phyloP scores from a whole-genome alignment of 2,329 filamentous ascomycete genomes.

The Zasmidium citrigriseum region DNA sequence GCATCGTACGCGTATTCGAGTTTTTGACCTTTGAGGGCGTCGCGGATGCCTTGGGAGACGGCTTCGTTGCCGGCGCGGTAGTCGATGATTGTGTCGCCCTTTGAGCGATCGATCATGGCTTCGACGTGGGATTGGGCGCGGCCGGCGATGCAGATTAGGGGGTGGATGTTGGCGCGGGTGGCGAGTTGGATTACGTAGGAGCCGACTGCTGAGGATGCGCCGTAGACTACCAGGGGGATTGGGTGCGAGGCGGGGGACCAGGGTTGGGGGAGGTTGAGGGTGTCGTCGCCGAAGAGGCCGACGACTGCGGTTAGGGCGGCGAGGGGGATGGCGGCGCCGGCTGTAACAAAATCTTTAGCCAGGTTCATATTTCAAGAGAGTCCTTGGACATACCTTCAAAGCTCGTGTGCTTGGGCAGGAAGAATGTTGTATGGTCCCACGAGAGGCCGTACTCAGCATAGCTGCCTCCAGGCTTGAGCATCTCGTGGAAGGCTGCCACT shows the following conservation, averaged over 20 bases:
- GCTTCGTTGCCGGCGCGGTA: slow-evolving; percentile 50
- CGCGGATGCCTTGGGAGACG: slow-evolving; percentile 33
- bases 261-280: slow-evolving; percentile 45
- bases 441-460: slow-evolving; percentile 65
- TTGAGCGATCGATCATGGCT: slow-evolving; percentile 52
- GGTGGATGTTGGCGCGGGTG: slow-evolving; percentile 56
- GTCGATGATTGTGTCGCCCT: slow-evolving; percentile 62
- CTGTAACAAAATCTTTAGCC: slow-evolving; percentile 25
- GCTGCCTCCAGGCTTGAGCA: slow-evolving; percentile 52
- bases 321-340: slow-evolving; percentile 49
- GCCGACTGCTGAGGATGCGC: slow-evolving; percentile 58
- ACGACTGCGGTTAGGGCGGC: slow-evolving; percentile 50
- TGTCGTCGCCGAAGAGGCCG: slow-evolving; percentile 40
- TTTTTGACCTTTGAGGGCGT: slow-evolving; percentile 31
- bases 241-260: slow-evolving; percentile 36
- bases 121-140: slow-evolving; percentile 55
- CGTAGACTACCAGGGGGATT: slow-evolving; percentile 49
- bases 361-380: too few species aligned
- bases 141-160: slow-evolving; percentile 62
- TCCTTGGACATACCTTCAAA: slow-evolving; percentile 50
- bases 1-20: slow-evolving; percentile 36
- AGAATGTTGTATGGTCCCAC: slow-evolving; percentile 59
- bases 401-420: slow-evolving; percentile 50
- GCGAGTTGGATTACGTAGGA: slow-evolving; percentile 61
- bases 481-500: slow-evolving; percentile 58